phyloP scores from a whole-genome alignment of 1,139 yeast genomes.

The Pichia sp. region DNA sequence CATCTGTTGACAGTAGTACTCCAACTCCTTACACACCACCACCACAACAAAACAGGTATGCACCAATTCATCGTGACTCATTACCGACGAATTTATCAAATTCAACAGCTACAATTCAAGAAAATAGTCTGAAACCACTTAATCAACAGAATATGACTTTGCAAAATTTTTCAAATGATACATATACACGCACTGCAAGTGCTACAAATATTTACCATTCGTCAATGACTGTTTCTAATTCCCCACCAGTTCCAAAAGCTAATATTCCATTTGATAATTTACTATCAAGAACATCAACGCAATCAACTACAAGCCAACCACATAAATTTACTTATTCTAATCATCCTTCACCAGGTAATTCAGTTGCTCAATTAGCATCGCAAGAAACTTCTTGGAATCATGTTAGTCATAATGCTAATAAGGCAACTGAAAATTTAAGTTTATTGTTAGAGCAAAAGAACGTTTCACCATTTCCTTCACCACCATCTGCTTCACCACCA shows the following conservation, averaged over 20 bases:
- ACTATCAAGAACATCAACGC: neutral
- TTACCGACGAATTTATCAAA: constrained; percentile 17
- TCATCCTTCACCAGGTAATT: neutral
- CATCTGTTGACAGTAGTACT: neutral
- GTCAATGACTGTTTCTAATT: neutral
- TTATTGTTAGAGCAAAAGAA: neutral
- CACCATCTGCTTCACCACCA: neutral
- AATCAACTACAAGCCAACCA: neutral
- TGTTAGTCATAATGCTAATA: neutral
- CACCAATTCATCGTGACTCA: constrained; percentile 12
- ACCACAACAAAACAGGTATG: neutral
- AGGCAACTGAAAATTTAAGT: neutral
- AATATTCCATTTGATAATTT: neutral
- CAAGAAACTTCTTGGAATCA: neutral
- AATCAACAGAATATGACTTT: neutral
- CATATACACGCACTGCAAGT: neutral
- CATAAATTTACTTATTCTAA: neutral
- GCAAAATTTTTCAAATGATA: neutral
- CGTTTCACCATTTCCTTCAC: neutral
- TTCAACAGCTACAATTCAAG: neutral
- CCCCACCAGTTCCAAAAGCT: neutral
- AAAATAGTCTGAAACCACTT: neutral
- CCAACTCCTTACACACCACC: neutral
- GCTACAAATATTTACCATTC: neutral
- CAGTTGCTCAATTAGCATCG: neutral